These are phyloP conservation scores for Neurospora tetraspora DNA, from an alignment of 495 filamentous ascomycete species.

Conservation along the genomic window DNA sequence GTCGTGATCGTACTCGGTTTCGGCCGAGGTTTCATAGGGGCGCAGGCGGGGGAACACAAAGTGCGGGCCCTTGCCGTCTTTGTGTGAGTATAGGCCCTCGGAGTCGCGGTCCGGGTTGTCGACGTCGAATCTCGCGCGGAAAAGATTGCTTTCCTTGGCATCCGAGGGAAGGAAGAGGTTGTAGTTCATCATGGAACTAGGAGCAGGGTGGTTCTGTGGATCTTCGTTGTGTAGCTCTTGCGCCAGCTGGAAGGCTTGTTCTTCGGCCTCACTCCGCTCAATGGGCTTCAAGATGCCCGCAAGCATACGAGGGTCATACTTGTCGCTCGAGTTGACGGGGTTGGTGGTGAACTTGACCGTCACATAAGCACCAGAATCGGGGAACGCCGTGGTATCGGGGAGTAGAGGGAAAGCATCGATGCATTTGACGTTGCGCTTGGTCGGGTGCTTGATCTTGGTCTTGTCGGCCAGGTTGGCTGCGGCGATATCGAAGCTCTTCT, in stretches of 20 bases:
- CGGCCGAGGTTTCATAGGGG: conserved; percentile 70
- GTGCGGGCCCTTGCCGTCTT: conserved; percentile 31
- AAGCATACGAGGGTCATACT: conserved; percentile 74
- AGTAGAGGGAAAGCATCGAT: conserved; percentile 73
- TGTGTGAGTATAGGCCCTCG: conserved; percentile 53
- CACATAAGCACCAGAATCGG: conserved; percentile 79
- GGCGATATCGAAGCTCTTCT: conserved; percentile 81
- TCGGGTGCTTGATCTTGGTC: conserved; percentile 68
- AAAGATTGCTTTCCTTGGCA: conserved; percentile 41
- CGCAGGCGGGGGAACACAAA: conserved; percentile 73
- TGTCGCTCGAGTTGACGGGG: conserved; percentile 48
- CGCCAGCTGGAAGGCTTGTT: conserved; percentile 39
- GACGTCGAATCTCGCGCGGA: conserved; percentile 65
- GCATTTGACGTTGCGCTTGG: conserved; percentile 65
- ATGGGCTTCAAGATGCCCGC: conserved; percentile 66
- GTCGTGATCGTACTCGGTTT: conserved; percentile 54
- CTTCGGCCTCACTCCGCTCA: conserved; percentile 38
- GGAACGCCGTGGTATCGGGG: conserved; percentile 79
- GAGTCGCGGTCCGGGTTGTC: conserved; percentile 59
- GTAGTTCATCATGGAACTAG: conserved; percentile 58
- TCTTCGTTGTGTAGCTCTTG: conserved; percentile 52
- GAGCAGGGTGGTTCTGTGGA: conserved; percentile 51
- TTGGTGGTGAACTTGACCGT: conserved; percentile 83
- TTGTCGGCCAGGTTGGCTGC: conserved; percentile 55
- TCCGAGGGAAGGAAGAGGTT: conserved; percentile 67